Evolutionary conservation across 176 grass and related monocot species (phyloP).

Genomic region (Hordeum vulgare): MorexV3_pseudomolecules_assembly NC_058519.1:385106533-385107032

Average conservation of each 20-base stretch:
- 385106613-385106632: slow-evolving; percentile 34
- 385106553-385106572: slow-evolving; percentile 56
- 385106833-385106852: slow-evolving; percentile 50
- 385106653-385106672: too few species aligned
- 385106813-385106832: slow-evolving; percentile 37
- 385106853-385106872: slow-evolving; percentile 33
- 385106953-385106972: slow-evolving; percentile 48
- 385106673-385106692: background rate
- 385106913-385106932: background rate
- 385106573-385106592: slow-evolving; percentile 25
- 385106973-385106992: slow-evolving; percentile 72
- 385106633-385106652: background rate
- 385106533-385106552: slow-evolving; percentile 37
- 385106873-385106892: background rate
- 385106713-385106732: slow-evolving; percentile 62
- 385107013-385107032: slow-evolving; percentile 39
- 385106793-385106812: slow-evolving; percentile 16
- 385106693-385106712: slow-evolving; percentile 26
- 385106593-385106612: slow-evolving; percentile 64
- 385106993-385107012: slow-evolving; percentile 59
- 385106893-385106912: background rate
- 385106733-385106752: slow-evolving; percentile 47
- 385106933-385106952: slow-evolving; percentile 11
- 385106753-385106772: slow-evolving; percentile 27
- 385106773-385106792: slow-evolving; percentile 47